Conservation (phyloP, 768 basidiomycete genomes). For the Chiua virens region DNA sequence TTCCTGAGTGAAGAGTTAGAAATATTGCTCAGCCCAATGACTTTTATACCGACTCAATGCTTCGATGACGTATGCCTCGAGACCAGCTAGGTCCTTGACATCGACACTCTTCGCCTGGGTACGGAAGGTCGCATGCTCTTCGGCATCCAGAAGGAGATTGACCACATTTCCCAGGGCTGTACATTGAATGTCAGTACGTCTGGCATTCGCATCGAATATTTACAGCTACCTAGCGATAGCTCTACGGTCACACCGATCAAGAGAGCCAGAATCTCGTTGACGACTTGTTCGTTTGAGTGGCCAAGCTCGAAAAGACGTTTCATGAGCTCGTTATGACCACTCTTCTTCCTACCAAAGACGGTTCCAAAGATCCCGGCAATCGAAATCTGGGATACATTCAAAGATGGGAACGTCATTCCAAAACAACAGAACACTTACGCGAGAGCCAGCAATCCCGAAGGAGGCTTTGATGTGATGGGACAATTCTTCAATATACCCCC, state of each 20-base stretch:
- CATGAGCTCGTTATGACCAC: constrained; percentile 47
- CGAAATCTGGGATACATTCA: constrained; percentile 24
- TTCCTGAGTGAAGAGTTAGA: constrained; percentile 41
- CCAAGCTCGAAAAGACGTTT: constrained; percentile 58
- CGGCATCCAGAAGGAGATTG: constrained; percentile 61
- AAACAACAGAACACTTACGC: constrained; percentile 34
- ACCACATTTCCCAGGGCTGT: constrained; percentile 65
- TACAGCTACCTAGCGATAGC: constrained; percentile 58
- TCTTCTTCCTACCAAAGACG: constrained; percentile 48
- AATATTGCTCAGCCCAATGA: not conserved
- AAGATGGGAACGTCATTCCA: not conserved
- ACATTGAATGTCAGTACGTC: not conserved
- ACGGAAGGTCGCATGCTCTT: constrained; percentile 40
- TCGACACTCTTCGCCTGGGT: constrained; percentile 32
- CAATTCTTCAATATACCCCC: constrained; percentile 52
- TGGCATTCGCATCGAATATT: not conserved
- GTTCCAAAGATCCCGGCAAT: constrained; percentile 45
- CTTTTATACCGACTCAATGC: constrained; percentile 61
- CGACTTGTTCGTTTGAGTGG: constrained; percentile 56
- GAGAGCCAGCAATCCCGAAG: constrained; percentile 42
- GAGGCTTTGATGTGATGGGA: constrained; percentile 54
- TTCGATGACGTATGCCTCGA: constrained; percentile 64
- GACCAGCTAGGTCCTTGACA: constrained; percentile 34
- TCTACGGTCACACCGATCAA: constrained; percentile 69
- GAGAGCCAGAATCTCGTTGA: constrained; percentile 70